Percentiles rank a stretch among this genome's conserved stretches.
These are phyloP conservation scores for Meyerozyma smithsonii DNA, from an alignment of 1,139 yeast species.

Conservation along the genomic window DNA sequence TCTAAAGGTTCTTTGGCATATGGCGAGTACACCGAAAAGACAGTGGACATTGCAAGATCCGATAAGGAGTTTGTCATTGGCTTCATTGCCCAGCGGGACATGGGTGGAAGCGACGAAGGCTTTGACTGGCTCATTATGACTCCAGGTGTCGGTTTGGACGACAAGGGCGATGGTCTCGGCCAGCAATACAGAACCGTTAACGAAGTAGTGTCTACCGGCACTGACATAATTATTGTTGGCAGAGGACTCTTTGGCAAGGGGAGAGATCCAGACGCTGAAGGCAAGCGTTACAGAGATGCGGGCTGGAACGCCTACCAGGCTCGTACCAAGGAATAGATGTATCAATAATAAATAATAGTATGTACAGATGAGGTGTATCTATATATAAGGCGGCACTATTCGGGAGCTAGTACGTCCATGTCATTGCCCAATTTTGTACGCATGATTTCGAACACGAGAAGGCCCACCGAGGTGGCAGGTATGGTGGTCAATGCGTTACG, in stretches of 20 bases:
- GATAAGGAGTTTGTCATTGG: slow-evolving; percentile 93
- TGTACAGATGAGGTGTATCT: too few species aligned
- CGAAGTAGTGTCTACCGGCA: slow-evolving; percentile 75
- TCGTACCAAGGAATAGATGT: slow-evolving; percentile 21
- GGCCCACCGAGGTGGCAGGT: slow-evolving; percentile 85
- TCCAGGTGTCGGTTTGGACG: slow-evolving; percentile 97
- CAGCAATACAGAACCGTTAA: slow-evolving; percentile 94
- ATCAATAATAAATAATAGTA: not conserved
- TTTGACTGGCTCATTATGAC: slow-evolving; percentile 96
- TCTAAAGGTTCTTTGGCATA: slow-evolving; percentile 90
- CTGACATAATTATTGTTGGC: slow-evolving; percentile 95
- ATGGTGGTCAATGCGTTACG: slow-evolving; percentile 70
- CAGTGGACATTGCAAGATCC: slow-evolving; percentile 83
- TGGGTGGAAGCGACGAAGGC: slow-evolving; percentile 79
- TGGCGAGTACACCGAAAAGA: slow-evolving; percentile 82
- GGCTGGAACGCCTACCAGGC: slow-evolving; percentile 87
- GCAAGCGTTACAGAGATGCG: slow-evolving; percentile 82
- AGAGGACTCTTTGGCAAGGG: slow-evolving; percentile 96
- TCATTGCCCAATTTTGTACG: slow-evolving; percentile 44
- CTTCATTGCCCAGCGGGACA: slow-evolving; percentile 86
- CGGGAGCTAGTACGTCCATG: slow-evolving; percentile 15
- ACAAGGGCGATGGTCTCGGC: slow-evolving; percentile 93
- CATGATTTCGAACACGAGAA: slow-evolving; percentile 80
- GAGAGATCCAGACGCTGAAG: slow-evolving; percentile 84
- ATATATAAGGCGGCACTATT: too few species aligned